Evolutionary conservation across 2,329 filamentous ascomycete species (phyloP).

Genomic region (Lasiodiplodia sp.): DNA sequence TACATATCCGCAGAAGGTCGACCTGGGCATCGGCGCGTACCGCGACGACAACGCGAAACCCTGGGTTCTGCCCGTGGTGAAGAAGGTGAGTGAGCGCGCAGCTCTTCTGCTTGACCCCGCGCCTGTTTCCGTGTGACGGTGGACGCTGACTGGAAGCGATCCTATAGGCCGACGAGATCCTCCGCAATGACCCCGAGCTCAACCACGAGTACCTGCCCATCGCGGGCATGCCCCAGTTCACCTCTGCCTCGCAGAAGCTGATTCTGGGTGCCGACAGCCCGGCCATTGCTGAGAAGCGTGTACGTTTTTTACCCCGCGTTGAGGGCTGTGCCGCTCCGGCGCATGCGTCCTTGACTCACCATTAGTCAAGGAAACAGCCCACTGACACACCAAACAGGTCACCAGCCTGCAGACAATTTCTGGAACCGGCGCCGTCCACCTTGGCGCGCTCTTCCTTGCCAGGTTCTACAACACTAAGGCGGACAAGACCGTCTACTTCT

Average conservation of each 20-base stretch:
- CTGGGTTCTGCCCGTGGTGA: constrained; percentile 95
- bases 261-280: constrained; percentile 82
- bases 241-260: constrained; percentile 86
- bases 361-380: constrained; percentile 26
- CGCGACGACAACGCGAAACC: constrained; percentile 94
- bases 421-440: constrained; percentile 91
- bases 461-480: constrained; percentile 79
- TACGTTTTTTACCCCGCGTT: constrained; percentile 44
- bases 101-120: neutral
- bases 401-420: constrained; percentile 93
- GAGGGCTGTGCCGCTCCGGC: neutral
- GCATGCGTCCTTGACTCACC: constrained; percentile 6
- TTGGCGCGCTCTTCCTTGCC: constrained; percentile 91
- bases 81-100: constrained; percentile 78
- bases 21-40: constrained; percentile 95
- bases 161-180: constrained; percentile 82
- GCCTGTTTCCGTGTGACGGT: neutral
- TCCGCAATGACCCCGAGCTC: constrained; percentile 85
- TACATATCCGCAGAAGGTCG: constrained; percentile 79
- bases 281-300: constrained; percentile 83
- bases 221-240: constrained; percentile 85
- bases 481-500: constrained; percentile 83
- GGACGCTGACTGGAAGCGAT: constrained; percentile 29
- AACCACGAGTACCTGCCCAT: constrained; percentile 99
- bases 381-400: constrained; percentile 53